Percentiles rank a stretch among this genome's conserved stretches.
Evolutionary conservation across 75 land plant species (phyloP).

Genomic region (Pseudotsuga menziesii): DNA sequence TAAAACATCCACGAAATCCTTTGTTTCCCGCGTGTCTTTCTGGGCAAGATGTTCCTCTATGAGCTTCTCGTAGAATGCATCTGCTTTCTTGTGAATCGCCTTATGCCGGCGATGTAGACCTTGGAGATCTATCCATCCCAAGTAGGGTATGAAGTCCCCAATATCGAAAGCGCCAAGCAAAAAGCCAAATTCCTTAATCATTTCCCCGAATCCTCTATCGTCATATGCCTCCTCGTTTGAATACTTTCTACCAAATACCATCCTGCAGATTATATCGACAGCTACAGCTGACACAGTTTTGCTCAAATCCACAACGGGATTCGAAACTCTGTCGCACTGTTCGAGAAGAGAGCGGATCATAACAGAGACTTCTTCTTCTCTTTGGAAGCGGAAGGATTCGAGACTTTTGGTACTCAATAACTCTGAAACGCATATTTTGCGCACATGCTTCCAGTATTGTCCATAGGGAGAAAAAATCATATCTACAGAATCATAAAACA

Average conservation of each 20-base stretch:
- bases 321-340: neutral
- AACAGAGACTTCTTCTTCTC: conserved; percentile 11
- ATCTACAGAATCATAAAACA: conserved; percentile 19
- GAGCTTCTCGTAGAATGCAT: conserved; percentile 18
- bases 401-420: conserved; percentile 20
- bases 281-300: neutral
- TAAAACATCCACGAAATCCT: conserved; percentile 1
- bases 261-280: conserved; percentile 13
- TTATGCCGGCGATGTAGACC: conserved; percentile 19
- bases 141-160: conserved; percentile 37
- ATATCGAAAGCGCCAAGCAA: conserved; percentile 18
- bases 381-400: neutral
- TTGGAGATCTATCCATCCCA: conserved; percentile 32
- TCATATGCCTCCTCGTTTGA: neutral
- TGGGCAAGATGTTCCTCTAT: conserved; percentile 18
- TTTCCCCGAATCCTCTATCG: conserved; percentile 5
- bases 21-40: neutral
- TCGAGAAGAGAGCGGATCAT: neutral
- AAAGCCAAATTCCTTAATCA: conserved; percentile 16
- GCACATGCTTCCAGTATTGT: conserved; percentile 24
- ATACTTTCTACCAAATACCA: conserved; percentile 20
- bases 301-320: neutral
- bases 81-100: neutral
- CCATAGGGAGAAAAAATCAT: conserved; percentile 41
- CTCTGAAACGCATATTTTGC: conserved; percentile 29